Evolutionary conservation across 2,329 filamentous ascomycete genomes (phyloP), one percentile per base, ranked within the genome.

Genomic region (Pestalotiopsis sp.): DNA sequence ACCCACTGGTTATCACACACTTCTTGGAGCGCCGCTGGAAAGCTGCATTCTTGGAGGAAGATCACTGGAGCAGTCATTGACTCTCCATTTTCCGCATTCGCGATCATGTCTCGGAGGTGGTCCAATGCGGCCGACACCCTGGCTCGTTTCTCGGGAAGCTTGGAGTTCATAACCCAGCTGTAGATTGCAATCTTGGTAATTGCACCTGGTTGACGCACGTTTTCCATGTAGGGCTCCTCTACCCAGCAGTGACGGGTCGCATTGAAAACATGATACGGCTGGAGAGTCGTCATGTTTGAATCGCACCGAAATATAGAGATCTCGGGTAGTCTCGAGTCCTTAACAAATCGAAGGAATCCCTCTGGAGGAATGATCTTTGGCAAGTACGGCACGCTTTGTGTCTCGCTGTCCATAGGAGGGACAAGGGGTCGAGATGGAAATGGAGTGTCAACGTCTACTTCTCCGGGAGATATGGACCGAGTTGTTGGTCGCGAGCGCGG

Each of bases 31-130:
- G 87, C 85, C 1, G 78, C 76, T 0, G 72, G 67, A 12, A 81
- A 9, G 31, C 7, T 71, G 79, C 86, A 86, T 71, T 88, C 86
- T 69, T 87, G 85, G 2, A 88, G 76, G 74, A 82, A 84, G 66
- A 88, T 79, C 3, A 87, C 76, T 0, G 76, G 71, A 1, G 83
- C 77, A 0, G 76, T 76, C 14, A 0, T 68, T 67, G 1, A 72
- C 25, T 7, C 60, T 61, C 1, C 38, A 55, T 13, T 36, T 9
- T 36, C 73, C 57, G 31, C 31, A 36, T 36, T 36, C 9, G 7
- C 7, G 31, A 36, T 36, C 13, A 72, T 70, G 0, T 14, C 17
- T 23, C 74, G 65, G 0, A 79, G 74, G 5, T 77, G 70, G 2
- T 64, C 52, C 1, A 79, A 68, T 0, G 72, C 77, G 9, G 72